A percentile compares a stretch with the other conserved stretches of the same genome.
Conservation (phyloP, 2,329 filamentous ascomycete species). For the Microcyclosporella mali region DNA sequence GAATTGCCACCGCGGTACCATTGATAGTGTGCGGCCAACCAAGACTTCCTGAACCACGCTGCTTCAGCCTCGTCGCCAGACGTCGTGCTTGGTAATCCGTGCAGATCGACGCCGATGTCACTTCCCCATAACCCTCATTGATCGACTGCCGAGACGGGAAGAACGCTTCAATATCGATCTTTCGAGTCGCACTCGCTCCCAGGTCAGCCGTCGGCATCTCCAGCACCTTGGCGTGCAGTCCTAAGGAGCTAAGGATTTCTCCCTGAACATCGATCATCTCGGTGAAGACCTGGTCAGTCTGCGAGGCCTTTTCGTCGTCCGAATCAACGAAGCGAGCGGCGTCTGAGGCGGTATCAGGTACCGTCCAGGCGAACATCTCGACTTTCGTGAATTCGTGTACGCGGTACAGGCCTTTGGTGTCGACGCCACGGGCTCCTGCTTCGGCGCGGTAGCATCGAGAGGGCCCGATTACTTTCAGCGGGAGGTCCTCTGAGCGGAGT, state of each 20-base stretch:
- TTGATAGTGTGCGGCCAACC: constrained; percentile 86
- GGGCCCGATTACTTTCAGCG: constrained; percentile 71
- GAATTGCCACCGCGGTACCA: constrained; percentile 87
- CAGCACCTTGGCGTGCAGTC: constrained; percentile 77
- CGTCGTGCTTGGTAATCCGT: constrained; percentile 89
- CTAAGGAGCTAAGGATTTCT: constrained; percentile 70
- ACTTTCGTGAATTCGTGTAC: constrained; percentile 99
- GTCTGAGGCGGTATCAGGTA: constrained; percentile 18
- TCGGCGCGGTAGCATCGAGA: constrained; percentile 95
- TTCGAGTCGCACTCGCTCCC: constrained; percentile 78
- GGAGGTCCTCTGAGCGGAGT: constrained; percentile 60
- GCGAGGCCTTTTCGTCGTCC: constrained; percentile 24
- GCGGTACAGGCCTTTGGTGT: constrained; percentile 90
- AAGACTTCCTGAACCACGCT: constrained; percentile 45
- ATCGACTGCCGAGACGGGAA: constrained; percentile 71
- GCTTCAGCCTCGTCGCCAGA: constrained; percentile 66
- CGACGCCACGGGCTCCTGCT: constrained; percentile 79
- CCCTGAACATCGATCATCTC: constrained; percentile 85
- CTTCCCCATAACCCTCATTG: constrained; percentile 80
- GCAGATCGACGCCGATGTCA: constrained; percentile 84
- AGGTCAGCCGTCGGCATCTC: constrained; percentile 89
- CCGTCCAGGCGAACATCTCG: constrained; percentile 91
- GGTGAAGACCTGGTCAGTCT: constrained; percentile 59
- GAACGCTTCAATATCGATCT: constrained; percentile 88
- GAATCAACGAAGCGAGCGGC: constrained; percentile 24